Conservation (phyloP, 1,139 yeast species). For the Nakaseomyces nivariensis region DNA sequence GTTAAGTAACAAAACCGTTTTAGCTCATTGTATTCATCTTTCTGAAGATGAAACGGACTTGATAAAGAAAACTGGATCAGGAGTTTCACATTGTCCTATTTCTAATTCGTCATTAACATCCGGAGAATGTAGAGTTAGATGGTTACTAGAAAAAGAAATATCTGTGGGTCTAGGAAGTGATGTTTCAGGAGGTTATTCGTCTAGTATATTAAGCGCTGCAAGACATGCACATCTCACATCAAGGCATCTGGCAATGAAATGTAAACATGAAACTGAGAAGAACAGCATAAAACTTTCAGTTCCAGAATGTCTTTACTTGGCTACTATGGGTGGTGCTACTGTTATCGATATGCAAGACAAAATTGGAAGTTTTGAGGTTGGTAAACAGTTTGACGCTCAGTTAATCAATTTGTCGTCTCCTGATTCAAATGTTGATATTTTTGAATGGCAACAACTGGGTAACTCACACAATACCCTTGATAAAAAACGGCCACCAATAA, state of each 20-base stretch:
- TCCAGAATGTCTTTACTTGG: slow-evolving; percentile 66
- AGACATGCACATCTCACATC: slow-evolving; percentile 76
- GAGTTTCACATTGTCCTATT: slow-evolving; percentile 89
- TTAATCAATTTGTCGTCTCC: slow-evolving; percentile 48
- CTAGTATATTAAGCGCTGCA: slow-evolving; percentile 66
- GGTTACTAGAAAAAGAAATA: slow-evolving; percentile 54
- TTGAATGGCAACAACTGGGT: slow-evolving; percentile 52
- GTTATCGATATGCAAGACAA: slow-evolving; percentile 50
- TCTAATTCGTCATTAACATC: slow-evolving; percentile 83
- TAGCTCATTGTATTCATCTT: slow-evolving; percentile 86
- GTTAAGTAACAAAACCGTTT: slow-evolving; percentile 53
- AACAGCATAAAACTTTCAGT: slow-evolving; percentile 47
- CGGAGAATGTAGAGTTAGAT: slow-evolving; percentile 80
- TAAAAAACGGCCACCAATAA: slow-evolving; percentile 6
- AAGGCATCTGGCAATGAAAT: slow-evolving; percentile 65
- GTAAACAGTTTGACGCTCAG: slow-evolving; percentile 81
- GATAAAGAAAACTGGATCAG: slow-evolving; percentile 46
- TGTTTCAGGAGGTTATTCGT: slow-evolving; percentile 83
- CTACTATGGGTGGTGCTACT: slow-evolving; percentile 84
- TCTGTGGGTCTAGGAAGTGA: slow-evolving; percentile 88
- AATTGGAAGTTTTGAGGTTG: slow-evolving; percentile 64
- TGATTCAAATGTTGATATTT: slow-evolving; percentile 60
- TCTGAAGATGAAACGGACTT: slow-evolving; percentile 51
- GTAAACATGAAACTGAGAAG: slow-evolving; percentile 26
- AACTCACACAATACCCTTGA: neutral